A percentile compares a stretch with the other conserved stretches of the same genome.
These are phyloP conservation scores for Syzygium syzygioides DNA, from an alignment of 441 rosid species.

Conservation along the genomic window DNA sequence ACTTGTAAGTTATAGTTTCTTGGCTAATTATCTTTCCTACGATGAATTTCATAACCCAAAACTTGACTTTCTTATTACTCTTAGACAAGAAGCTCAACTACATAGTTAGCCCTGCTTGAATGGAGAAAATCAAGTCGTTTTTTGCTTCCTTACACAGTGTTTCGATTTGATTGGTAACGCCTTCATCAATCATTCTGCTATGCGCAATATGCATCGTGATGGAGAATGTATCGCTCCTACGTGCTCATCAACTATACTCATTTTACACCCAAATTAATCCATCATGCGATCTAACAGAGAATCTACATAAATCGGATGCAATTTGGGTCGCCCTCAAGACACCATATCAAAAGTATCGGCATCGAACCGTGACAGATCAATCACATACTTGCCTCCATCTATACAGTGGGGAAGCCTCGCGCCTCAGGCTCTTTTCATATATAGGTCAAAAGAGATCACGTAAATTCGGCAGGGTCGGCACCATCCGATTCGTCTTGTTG, in stretches of 20 bases:
- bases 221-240: not conserved
- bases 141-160: not conserved
- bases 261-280: not conserved
- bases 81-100: too few relatives aligned
- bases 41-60: not conserved
- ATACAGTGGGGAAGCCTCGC: not conserved
- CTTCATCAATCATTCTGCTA: not conserved
- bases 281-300: not conserved
- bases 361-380: not conserved
- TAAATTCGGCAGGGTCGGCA: not conserved
- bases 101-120: not conserved
- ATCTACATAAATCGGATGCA: not conserved
- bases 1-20: not conserved
- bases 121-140: not conserved
- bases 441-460: not conserved
- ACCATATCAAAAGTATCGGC: not conserved
- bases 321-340: not conserved
- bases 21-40: not conserved
- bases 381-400: not conserved
- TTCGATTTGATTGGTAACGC: not conserved
- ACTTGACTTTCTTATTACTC: not conserved
- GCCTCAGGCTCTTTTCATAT: not conserved
- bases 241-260: not conserved
- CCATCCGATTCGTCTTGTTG: not conserved
- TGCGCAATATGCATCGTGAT: not conserved